Conservation (phyloP, 1,139 yeast species). For the Nakaseomyces delphensis region DNA sequence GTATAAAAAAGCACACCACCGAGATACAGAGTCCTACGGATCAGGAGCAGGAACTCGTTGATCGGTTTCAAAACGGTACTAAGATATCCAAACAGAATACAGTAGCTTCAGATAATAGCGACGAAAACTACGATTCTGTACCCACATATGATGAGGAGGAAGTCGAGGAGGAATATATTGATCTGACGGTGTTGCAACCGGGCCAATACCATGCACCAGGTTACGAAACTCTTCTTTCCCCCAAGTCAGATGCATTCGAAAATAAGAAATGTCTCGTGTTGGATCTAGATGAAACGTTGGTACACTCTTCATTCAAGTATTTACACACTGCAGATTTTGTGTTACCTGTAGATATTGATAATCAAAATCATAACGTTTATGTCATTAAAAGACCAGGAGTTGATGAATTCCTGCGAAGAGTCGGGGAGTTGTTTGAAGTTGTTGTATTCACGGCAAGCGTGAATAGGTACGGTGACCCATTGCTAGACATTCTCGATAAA, state of each 20-base stretch:
- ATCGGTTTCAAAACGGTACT: constrained; percentile 1
- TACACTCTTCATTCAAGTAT: constrained; percentile 88
- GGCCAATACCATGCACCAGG: constrained; percentile 54
- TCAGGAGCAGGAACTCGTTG: not conserved
- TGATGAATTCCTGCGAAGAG: constrained; percentile 75
- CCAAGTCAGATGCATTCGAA: constrained; percentile 32
- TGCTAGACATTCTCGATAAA: constrained; percentile 72
- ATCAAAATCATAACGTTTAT: constrained; percentile 83
- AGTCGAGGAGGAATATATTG: constrained; percentile 31
- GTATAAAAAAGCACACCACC: not conserved
- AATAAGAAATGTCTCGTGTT: constrained; percentile 78
- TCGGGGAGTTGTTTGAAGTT: constrained; percentile 82
- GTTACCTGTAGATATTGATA: constrained; percentile 83
- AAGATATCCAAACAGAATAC: not conserved
- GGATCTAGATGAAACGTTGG: constrained; percentile 91
- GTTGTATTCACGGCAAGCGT: constrained; percentile 96
- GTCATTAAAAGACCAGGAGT: constrained; percentile 97
- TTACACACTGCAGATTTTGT: constrained; percentile 90
- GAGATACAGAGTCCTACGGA: not conserved
- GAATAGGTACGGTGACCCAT: constrained; percentile 88
- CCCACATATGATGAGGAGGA: constrained; percentile 9
- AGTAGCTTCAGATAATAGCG: not conserved
- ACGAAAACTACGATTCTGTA: constrained; percentile 5
- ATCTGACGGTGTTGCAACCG: constrained; percentile 53
- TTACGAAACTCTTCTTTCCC: constrained; percentile 57